Conservation (phyloP, 106 monocot genomes). For the Dendrobium chrysotoxum region DNA sequence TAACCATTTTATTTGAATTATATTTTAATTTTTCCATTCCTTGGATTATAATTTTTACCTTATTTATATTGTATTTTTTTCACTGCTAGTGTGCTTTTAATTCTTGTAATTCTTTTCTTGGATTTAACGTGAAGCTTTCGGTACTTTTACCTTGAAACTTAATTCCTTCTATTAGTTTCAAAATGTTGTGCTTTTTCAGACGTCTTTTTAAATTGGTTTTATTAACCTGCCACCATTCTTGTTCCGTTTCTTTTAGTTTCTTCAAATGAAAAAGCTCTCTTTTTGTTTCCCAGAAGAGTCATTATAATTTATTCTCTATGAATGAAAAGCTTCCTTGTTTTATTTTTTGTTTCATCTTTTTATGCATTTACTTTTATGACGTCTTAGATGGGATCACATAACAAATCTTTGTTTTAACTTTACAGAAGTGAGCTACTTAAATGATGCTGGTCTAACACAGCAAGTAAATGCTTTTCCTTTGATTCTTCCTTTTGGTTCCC, state of each 20-base stretch:
- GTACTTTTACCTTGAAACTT: neutral
- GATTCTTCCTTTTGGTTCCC: neutral
- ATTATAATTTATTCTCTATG: neutral
- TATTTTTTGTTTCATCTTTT: neutral
- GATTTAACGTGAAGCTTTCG: neutral
- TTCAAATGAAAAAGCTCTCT: neutral
- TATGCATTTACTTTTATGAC: neutral
- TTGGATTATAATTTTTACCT: too few species aligned
- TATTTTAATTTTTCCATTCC: too few species aligned
- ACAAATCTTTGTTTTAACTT: constrained; percentile 4
- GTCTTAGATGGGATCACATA: neutral
- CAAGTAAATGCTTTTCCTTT: constrained; percentile 37
- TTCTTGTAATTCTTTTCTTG: too few species aligned
- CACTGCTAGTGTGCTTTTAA: too few species aligned
- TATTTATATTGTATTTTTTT: too few species aligned
- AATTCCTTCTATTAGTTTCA: neutral
- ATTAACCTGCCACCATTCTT: neutral
- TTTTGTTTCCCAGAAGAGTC: neutral
- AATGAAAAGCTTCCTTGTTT: neutral
- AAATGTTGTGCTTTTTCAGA: neutral
- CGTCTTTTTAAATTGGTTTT: neutral
- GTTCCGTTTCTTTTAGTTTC: neutral
- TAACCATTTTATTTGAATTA: too few species aligned
- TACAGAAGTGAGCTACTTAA: constrained; percentile 38
- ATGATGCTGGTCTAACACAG: constrained; percentile 27